These are phyloP conservation scores for Epichloe sp. DNA, from an alignment of 2,329 filamentous ascomycete genomes.

Conservation along the genomic window DNA sequence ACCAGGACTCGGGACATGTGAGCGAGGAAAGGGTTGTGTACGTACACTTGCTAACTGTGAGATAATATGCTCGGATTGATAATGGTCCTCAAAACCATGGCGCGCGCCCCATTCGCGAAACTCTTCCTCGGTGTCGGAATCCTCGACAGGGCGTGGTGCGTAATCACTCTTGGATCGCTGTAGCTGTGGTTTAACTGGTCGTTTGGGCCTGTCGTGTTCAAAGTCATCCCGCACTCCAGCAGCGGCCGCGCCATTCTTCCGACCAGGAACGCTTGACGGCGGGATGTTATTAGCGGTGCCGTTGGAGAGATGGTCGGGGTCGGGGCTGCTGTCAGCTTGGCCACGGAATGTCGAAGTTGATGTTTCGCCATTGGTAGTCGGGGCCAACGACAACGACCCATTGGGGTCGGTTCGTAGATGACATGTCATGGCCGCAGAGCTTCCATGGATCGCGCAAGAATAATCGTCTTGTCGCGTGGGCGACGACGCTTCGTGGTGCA, in stretches of 20 bases:
- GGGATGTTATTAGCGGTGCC: conserved; percentile 22
- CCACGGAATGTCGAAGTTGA: conserved; percentile 17
- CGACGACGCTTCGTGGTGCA: conserved; percentile 10
- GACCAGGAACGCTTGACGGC: conserved; percentile 33
- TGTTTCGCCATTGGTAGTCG: conserved; percentile 17
- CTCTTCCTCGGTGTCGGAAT: conserved; percentile 29
- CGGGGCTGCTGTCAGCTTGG: conserved; percentile 16
- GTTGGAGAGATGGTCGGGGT: conserved; percentile 16
- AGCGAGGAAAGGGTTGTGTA: conserved; percentile 2
- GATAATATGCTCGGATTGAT: conserved; percentile 81
- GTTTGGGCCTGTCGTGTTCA: conserved; percentile 22
- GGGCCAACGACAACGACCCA: conserved; percentile 16
- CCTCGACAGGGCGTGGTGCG: conserved; percentile 27
- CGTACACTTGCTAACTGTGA: conserved; percentile 68
- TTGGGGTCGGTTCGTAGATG: conserved; percentile 20
- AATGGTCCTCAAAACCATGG: conserved; percentile 87
- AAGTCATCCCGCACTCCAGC: conserved; percentile 18
- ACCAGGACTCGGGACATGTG: background rate
- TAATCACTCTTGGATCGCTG: conserved; percentile 45
- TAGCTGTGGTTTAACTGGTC: conserved; percentile 36
- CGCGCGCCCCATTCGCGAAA: conserved; percentile 46
- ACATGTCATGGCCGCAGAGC: conserved; percentile 18
- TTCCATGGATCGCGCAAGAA: conserved; percentile 11
- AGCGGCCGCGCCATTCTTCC: conserved; percentile 21
- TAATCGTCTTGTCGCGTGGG: conserved; percentile 12